phyloP scores from a whole-genome alignment of 2,329 filamentous ascomycete genomes.

The Thielaviopsis ethacetica region DNA sequence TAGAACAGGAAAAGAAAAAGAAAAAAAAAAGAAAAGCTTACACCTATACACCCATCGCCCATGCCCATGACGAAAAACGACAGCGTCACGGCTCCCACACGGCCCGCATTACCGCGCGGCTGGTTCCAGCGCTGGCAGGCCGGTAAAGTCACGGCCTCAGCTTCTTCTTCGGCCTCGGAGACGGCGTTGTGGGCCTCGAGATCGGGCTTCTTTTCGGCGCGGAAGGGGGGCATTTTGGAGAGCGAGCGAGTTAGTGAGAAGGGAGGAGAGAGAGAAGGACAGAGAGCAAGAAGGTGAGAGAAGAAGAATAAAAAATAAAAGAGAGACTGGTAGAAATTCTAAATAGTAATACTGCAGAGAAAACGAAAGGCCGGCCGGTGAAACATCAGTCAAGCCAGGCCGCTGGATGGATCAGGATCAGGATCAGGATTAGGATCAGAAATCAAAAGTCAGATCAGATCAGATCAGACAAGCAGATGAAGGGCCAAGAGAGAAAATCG shows the following conservation, averaged over 20 bases:
- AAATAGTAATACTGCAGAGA: no score
- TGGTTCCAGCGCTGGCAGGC: constrained; percentile 43
- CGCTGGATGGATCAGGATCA: no score
- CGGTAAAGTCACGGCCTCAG: neutral
- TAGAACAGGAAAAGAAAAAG: neutral
- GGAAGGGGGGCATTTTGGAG: neutral
- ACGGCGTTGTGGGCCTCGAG: neutral
- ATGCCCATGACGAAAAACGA: constrained; percentile 50
- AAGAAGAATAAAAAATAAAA: neutral
- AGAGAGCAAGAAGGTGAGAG: neutral
- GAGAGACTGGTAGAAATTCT: no score
- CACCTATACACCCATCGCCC: constrained; percentile 51
- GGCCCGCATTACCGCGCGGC: constrained; percentile 40
- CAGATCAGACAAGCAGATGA: no score
- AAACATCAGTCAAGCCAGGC: no score
- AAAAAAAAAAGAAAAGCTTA: constrained; percentile 21
- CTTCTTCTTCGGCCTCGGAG: constrained; percentile 2
- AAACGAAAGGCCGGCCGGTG: no score
- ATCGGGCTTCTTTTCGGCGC: constrained; percentile 4
- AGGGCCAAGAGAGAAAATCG: no score
- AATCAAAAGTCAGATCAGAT: no score
- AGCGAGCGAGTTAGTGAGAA: neutral
- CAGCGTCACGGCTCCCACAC: constrained; percentile 42
- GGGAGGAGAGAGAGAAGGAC: neutral
- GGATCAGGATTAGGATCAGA: no score